Base-by-base conservation (phyloP, 768 basidiomycete genomes). In the Plicaturopsis crispa region DNA sequence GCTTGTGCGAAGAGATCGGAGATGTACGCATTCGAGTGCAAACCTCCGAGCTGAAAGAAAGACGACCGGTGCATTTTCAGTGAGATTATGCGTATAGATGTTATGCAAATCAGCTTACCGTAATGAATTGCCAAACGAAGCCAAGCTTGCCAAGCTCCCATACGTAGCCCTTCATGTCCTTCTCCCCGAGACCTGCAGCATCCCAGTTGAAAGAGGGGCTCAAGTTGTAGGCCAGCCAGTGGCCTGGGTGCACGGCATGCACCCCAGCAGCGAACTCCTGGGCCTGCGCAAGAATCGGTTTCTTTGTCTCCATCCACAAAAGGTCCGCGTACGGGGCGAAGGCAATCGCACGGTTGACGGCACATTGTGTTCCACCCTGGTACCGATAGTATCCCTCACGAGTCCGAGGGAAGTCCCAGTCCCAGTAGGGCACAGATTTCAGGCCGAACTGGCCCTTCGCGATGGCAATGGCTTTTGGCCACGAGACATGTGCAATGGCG, bases 41-140 rank as follows among this genome's bases (percentile, higher is more conserved):
- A 72, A 41, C 96, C 96, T 31, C 78, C 96, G 44, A 99, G 87
- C 92, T 96, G 54, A 2, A 44, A 14, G 3, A 11, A 38, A 30
- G 13, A 34, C 28, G 14, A 31, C n/a, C n/a, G n/a, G n/a, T n/a
- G n/a, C n/a, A n/a, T n/a, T 37, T 24, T 45, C 24, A 44, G 40
- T 46, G 24, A 40, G 6, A 35, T 31, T 39, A 16, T 7, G 12
- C 34, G 6, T 14, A 26, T 21, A n/a, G 17, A 42, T 23, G 34
- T 36, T 5, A 20, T 49, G 14, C 17, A 21, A 24, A 16, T n/a
- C 17, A 57, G n/a, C 85, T 51, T 36, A 92, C 89, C 49, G 93
- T 96, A 62, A 97, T 96, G 69, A 99, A 98, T 61, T 98, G 93
- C 92, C 93, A 98, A 50, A 92, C 83, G 62, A 97, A 98, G 24